Evolutionary conservation across 768 basidiomycete species (phyloP), one percentile per base, ranked within the genome.

Genomic region (Russula olivacea): DNA sequence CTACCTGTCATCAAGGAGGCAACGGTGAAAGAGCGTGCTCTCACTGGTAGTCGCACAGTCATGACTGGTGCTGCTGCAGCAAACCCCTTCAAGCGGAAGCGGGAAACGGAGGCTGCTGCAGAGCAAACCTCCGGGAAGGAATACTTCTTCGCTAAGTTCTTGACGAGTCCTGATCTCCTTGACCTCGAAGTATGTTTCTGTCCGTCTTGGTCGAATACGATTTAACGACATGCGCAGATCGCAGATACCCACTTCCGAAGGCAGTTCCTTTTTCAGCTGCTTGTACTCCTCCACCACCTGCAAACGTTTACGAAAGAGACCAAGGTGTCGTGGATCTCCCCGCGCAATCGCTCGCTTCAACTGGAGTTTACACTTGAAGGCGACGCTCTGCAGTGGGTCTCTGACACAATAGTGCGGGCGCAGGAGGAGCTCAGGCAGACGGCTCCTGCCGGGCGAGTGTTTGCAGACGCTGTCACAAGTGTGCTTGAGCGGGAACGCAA

Each of bases 101-200:
- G 87, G 25, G 89, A 88, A 21, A 72, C 73, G 10, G 83, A 83
- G 25, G 53, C 59, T 2, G 41, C 50, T n/a, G 80, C 82, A 55
- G 86, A 84, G 69, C 76, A 74, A 17, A 78, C 78, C 59, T 75
- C 76, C 21, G 72, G 78, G 15, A 72, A 73, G 54, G 87, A 93
- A 64, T 94, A 93, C 71, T 96, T 95, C 75, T 95, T 94, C 70
- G 91, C 93, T 41, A 97, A 95, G 74, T 95, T 93, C 74, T 76
- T 97, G 58, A 96, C 93, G 0, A 92, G 85, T 65, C 87, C 90
- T 0, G 91, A 93, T 59, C 76, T 97, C 23, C 77, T 94, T 17
- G 92, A 90, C 56, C 85, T 94, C 52, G 93, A 97, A 81, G 93
- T 93, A 55, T 55, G 79, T 69, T 28, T 15, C 1, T 21, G 10